Evolutionary conservation across 768 basidiomycete genomes (phyloP), one percentile per base, ranked within the genome.

Genomic region (Gelatoporia subvermispora): DNA sequence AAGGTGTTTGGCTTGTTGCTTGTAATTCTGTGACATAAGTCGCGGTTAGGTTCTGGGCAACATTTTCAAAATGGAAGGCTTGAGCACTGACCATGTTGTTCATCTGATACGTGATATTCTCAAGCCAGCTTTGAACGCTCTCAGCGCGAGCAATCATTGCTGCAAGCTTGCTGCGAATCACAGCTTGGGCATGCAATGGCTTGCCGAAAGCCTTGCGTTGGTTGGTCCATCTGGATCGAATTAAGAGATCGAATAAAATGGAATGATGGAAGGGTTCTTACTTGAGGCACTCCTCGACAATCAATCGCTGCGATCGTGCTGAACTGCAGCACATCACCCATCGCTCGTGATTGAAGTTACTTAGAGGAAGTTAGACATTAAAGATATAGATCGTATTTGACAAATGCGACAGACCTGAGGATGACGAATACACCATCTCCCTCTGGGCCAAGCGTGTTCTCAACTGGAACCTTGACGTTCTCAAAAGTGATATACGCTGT

Each of bases 261-360:
- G 28, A 75, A 60, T 75, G 74, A 57, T 77, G 72, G 16, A 22
- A 36, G 24, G 13, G 38, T 48, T 21, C 71, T 52, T 39, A 79
- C 81, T 88, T 85, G 55, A 94, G 62, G 60, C 89, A 93, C 67
- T 93, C 92, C 59, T 94, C 92, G 35, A 91, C 78, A 61, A 79
- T 74, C 20, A 66, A 43, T 25, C 93, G 81, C 56, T 93, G 90
- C 20, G 70, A 64, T 35, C 77, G 71, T 17, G 80, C 82, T 21
- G 79, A 82, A 25, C 78, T 71, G 57, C 88, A 88, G 62, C 78
- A 81, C 87, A 93, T 93, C 22, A 89, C 88, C 91, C 89, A 94
- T 55, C 88, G 85, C 63, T 93, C 93, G 65, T 94, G 92, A 64
- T 95, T 95, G 71, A 95, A 96, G 69, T 95, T 97, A 53, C 87